These are phyloP conservation scores for Debaryomyces sp. DNA, from an alignment of 1,139 yeast species.

Conservation along the genomic window DNA sequence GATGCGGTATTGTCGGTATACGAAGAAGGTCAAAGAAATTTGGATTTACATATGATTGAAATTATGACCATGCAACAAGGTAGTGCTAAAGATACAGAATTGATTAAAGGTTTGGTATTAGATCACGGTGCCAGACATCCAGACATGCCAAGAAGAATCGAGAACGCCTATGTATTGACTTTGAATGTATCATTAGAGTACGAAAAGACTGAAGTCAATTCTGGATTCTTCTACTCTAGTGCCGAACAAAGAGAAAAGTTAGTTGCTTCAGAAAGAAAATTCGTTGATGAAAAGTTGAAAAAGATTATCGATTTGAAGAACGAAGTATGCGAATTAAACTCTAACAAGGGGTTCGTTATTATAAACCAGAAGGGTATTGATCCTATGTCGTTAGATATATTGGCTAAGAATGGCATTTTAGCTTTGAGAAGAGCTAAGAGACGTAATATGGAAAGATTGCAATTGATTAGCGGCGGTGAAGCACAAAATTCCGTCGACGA, in stretches of 20 bases:
- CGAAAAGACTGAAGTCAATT: slow-evolving; percentile 97
- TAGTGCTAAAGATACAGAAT: slow-evolving; percentile 77
- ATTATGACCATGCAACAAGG: slow-evolving; percentile 98
- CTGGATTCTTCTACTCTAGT: slow-evolving; percentile 90
- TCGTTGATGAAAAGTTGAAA: slow-evolving; percentile 90
- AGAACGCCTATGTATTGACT: slow-evolving; percentile 82
- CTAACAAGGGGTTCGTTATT: slow-evolving; percentile 82
- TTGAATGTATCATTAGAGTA: slow-evolving; percentile 94
- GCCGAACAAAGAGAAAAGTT: slow-evolving; percentile 97
- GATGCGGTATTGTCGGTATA: slow-evolving; percentile 90
- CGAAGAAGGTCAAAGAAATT: slow-evolving; percentile 49
- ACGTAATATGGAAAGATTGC: slow-evolving; percentile 98
- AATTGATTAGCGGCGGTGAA: slow-evolving; percentile 94
- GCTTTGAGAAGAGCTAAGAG: slow-evolving; percentile 98
- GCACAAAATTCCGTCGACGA: slow-evolving; percentile 98
- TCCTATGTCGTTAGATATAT: slow-evolving; percentile 93
- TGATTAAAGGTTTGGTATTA: slow-evolving; percentile 86
- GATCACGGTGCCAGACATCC: slow-evolving; percentile 99
- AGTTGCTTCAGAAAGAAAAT: slow-evolving; percentile 90
- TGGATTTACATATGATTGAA: slow-evolving; percentile 97
- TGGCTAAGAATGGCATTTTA: slow-evolving; percentile 90
- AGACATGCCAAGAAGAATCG: slow-evolving; percentile 91
- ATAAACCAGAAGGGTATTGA: slow-evolving; percentile 99
- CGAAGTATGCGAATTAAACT: slow-evolving; percentile 80
- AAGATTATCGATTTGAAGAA: slow-evolving; percentile 93